These are phyloP conservation scores for Cyphellophora attinorum DNA, from an alignment of 2,329 filamentous ascomycete genomes.

Conservation along the genomic window DNA sequence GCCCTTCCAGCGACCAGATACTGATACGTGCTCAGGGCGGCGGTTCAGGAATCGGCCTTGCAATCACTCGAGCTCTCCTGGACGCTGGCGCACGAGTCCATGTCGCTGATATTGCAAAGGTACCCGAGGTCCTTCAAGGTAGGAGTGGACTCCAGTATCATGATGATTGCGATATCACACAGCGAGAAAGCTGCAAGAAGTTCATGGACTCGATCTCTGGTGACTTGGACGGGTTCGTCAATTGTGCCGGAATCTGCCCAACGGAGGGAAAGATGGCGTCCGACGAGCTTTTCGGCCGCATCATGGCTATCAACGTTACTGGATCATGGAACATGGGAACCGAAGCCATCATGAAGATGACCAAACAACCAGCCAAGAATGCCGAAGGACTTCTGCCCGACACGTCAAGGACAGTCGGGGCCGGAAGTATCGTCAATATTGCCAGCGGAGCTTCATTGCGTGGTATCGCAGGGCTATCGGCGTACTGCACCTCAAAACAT, in stretches of 20 bases:
- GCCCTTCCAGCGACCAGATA: too few relatives aligned
- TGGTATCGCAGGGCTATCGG: constrained; percentile 27
- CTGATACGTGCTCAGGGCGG: too few relatives aligned
- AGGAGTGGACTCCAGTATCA: too few relatives aligned
- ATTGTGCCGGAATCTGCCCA: constrained; percentile 6
- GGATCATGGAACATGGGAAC: constrained; percentile 8
- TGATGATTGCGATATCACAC: constrained; percentile 7
- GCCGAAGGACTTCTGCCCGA: constrained; percentile 1
- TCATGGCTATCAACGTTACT: constrained; percentile 5
- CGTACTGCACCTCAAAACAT: too few relatives aligned
- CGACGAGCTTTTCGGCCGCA: constrained; percentile 4
- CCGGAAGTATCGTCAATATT: constrained; percentile 6
- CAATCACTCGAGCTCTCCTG: too few relatives aligned
- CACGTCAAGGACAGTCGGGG: constrained; percentile 2
- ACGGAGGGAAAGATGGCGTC: constrained; percentile 5
- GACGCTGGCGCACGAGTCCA: too few relatives aligned
- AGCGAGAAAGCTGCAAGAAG: constrained; percentile 4
- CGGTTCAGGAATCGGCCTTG: too few relatives aligned
- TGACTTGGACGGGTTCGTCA: constrained; percentile 11
- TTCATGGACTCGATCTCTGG: constrained; percentile 10
- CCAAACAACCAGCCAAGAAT: not conserved
- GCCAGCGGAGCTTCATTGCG: constrained; percentile 5
- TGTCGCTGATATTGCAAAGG: too few relatives aligned
- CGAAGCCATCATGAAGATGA: constrained; percentile 6
- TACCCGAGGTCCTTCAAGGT: too few relatives aligned